These are phyloP conservation scores for Aurinia saxatilis DNA, from an alignment of 345 rosid genomes.

Conservation along the genomic window DNA sequence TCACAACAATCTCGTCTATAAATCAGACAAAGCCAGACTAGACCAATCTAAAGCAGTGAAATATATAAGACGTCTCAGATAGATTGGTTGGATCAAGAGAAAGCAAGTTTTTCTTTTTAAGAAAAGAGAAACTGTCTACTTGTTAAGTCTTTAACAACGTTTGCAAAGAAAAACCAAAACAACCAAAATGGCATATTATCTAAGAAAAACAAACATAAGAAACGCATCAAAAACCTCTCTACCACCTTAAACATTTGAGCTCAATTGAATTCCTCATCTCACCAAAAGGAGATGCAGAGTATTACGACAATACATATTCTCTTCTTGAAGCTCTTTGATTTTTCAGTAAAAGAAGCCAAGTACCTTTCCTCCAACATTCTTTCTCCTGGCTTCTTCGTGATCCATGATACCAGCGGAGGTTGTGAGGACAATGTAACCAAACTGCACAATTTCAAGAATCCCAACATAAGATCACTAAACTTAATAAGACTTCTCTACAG, in stretches of 20 bases:
- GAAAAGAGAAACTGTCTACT: constrained; percentile 10
- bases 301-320: background rate
- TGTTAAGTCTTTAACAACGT: background rate
- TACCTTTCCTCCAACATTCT: constrained; percentile 81
- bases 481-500: background rate
- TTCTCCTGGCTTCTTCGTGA: constrained; percentile 83
- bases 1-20: background rate
- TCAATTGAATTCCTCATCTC: constrained; percentile 18
- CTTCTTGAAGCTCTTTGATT: background rate
- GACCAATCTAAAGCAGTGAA: background rate
- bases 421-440: constrained; percentile 71
- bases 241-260: constrained; percentile 15
- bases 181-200: constrained; percentile 16
- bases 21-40: background rate
- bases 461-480: background rate
- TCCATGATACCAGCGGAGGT: constrained; percentile 87
- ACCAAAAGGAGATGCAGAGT: constrained; percentile 11
- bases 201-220: constrained; percentile 10
- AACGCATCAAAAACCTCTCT: constrained; percentile 17
- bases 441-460: constrained; percentile 29
- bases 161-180: constrained; percentile 7
- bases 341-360: constrained; percentile 70
- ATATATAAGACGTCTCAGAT: background rate
- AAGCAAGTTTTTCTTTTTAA: background rate
- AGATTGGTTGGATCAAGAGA: background rate